phyloP scores from a whole-genome alignment of 768 basidiomycete species.

The Dioszegia crocea region DNA sequence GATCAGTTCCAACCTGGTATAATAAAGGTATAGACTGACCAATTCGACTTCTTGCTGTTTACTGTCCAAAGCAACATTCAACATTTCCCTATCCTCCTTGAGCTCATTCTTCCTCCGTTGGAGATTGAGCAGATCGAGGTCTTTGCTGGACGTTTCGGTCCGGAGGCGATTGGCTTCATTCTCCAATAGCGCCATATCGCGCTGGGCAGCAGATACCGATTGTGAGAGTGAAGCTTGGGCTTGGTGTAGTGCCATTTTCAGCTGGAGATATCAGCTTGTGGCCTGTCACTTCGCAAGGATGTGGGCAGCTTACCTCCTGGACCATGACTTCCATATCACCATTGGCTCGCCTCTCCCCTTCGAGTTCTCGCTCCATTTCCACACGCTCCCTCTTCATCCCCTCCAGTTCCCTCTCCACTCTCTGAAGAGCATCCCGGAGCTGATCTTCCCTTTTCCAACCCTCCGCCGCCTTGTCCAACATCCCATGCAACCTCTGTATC shows the following conservation, averaged over 20 bases:
- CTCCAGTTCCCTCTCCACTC: constrained; percentile 25
- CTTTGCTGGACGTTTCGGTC: constrained; percentile 77
- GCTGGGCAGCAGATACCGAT: not conserved
- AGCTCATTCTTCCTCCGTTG: constrained; percentile 64
- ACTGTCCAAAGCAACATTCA: constrained; percentile 86
- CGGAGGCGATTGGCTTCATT: constrained; percentile 55
- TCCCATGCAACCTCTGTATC: constrained; percentile 20
- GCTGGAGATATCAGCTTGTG: constrained; percentile 10
- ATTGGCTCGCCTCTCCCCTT: constrained; percentile 54
- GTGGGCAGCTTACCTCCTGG: constrained; percentile 15
- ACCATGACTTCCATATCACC: constrained; percentile 54
- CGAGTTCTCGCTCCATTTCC: constrained; percentile 52
- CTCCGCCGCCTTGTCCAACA: not conserved
- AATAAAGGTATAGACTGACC: too few relatives aligned
- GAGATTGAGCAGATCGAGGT: constrained; percentile 70
- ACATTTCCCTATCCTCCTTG: constrained; percentile 72
- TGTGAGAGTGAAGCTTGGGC: not conserved
- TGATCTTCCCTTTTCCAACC: constrained; percentile 54
- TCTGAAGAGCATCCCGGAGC: constrained; percentile 59
- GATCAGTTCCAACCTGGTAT: not conserved
- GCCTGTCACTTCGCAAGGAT: not conserved
- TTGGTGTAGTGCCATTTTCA: constrained; percentile 5
- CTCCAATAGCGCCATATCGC: constrained; percentile 45
- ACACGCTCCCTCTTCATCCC: constrained; percentile 42
- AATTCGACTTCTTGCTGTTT: constrained; percentile 92